Base-by-base conservation (phyloP, 2,329 filamentous ascomycete genomes). In the Xylaria sp. region DNA sequence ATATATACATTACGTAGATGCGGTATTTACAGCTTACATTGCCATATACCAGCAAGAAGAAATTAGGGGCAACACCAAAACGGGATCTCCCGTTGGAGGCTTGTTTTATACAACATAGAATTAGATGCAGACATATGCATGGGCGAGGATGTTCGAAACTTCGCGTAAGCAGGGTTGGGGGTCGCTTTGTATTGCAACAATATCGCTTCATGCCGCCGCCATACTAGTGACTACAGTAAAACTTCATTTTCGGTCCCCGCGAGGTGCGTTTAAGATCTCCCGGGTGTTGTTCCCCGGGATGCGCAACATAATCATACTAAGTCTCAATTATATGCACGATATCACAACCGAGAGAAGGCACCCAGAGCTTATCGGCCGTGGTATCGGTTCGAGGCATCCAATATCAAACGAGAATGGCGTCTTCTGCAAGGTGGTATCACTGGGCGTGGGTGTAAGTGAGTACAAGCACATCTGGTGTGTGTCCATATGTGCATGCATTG, bases 231-330 rank as follows among this genome's bases (percentile, higher is more conserved):
- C 33, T 19, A 41, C 46, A 27, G 58, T 27, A n/a, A 17, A 0
- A 44, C 31, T 17, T 54, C 21, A 7, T 47, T 27, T 44, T 58
- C 38, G 37, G 46, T 15, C 49, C 33, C 48, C 38, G n/a, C 41
- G 49, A 55, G 40, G 56, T 59, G 46, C 35, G 47, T 29, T 60
- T 46, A 43, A 60, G 60, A 63, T 60, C 60, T 63, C 40, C 60
- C 63, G 63, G 63, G 13, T 61, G 37, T 13, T 9, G 40, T 60
- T 63, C 60, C 60, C 63, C 63, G 63, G 49, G 44, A 51, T 54
- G 63, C 44, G 49, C 48, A 35, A 54, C 53, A 55, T 52, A 44
- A n/a, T 48, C 43, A 29, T 49, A 46, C 46, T 49, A 35, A 25
- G 21, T 11, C 29, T 11, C 21, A 8, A 23, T 49, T 2, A 27